Evolutionary conservation across 2,329 filamentous ascomycete species (phyloP).

Genomic region (Calonectria hawksworthii): DNA sequence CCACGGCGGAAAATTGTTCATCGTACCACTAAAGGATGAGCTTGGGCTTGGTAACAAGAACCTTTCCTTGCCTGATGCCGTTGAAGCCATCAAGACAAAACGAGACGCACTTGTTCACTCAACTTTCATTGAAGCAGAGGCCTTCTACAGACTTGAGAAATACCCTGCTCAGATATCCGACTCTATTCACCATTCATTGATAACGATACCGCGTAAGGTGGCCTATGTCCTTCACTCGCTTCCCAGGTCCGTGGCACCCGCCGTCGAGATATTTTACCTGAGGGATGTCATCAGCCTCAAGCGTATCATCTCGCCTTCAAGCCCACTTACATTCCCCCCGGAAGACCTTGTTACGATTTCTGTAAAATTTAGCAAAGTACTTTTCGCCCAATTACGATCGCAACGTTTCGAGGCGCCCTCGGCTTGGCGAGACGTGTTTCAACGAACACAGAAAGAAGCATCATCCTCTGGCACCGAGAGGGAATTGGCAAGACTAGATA

Average conservation of each 20-base stretch:
- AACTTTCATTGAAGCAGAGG: slow-evolving; percentile 83
- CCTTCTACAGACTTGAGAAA: slow-evolving; percentile 88
- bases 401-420: slow-evolving; percentile 82
- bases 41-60: slow-evolving; percentile 50
- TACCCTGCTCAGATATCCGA: slow-evolving; percentile 83
- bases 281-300: slow-evolving; percentile 84
- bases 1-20: slow-evolving; percentile 78
- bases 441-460: slow-evolving; percentile 36
- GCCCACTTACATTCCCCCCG: slow-evolving; percentile 76
- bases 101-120: slow-evolving; percentile 77
- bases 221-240: slow-evolving; percentile 83
- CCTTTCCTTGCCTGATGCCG: slow-evolving; percentile 75
- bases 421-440: slow-evolving; percentile 58
- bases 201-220: slow-evolving; percentile 84
- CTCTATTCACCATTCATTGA: slow-evolving; percentile 81
- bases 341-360: slow-evolving; percentile 84
- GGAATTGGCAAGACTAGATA: slow-evolving; percentile 62
- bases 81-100: slow-evolving; percentile 69
- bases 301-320: slow-evolving; percentile 71
- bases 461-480: slow-evolving; percentile 32
- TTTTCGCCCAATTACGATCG: slow-evolving; percentile 91
- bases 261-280: slow-evolving; percentile 92
- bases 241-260: slow-evolving; percentile 83
- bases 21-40: slow-evolving; percentile 72
- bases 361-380: slow-evolving; percentile 86